Evolutionary conservation across 495 filamentous ascomycete genomes (phyloP).

Genomic region (Extremus antarcticus): DNA sequence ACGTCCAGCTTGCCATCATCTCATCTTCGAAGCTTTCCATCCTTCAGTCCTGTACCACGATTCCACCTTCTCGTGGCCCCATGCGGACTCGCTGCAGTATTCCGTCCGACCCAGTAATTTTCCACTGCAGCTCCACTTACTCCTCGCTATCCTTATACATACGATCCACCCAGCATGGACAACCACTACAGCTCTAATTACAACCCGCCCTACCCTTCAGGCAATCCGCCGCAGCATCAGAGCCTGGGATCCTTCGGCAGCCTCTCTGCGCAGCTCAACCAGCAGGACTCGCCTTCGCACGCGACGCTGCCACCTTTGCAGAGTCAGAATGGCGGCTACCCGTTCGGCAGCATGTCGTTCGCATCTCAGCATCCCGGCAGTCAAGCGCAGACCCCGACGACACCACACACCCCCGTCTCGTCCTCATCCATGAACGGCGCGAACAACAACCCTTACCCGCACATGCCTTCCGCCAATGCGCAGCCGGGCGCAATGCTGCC

Average conservation of each 20-base stretch:
- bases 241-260: conserved; percentile 13
- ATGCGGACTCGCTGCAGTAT: conserved; percentile 1
- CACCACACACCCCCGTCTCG: conserved; percentile 21
- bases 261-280: conserved; percentile 5
- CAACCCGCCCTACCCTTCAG: background rate
- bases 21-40: background rate
- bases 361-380: conserved; percentile 18
- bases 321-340: conserved; percentile 19
- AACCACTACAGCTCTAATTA: conserved; percentile 10
- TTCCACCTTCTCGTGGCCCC: background rate
- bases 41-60: background rate
- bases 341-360: conserved; percentile 14
- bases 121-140: background rate
- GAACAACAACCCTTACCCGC: conserved; percentile 9
- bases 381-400: conserved; percentile 21
- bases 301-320: conserved; percentile 20
- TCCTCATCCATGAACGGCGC: conserved; percentile 5
- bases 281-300: conserved; percentile 9
- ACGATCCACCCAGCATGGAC: conserved; percentile 11
- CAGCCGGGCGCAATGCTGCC: conserved; percentile 16
- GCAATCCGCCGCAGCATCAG: conserved; percentile 6
- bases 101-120: background rate
- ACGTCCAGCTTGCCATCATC: background rate
- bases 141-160: background rate
- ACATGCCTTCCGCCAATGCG: conserved; percentile 12